Base-by-base conservation (phyloP, 1,284 basidiomycete genomes). In the Taiwanofungus camphoratus region DNA sequence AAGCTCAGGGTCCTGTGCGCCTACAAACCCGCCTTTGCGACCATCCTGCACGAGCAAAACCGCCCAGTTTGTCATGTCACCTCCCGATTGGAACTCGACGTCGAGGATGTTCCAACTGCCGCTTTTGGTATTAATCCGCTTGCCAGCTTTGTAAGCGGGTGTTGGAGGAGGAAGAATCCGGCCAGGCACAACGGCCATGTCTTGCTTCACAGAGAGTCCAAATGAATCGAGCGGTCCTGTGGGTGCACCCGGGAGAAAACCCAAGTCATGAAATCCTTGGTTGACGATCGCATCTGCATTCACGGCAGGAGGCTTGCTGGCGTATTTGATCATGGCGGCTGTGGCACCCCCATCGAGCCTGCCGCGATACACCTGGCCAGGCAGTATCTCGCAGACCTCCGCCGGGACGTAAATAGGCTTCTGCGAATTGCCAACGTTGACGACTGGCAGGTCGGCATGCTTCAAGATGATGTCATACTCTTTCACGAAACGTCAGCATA, bases 51-150 rank as follows among this genome's bases (percentile, higher is more conserved):
- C 69, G 12, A 77, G 70, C 2, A 86, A 49, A 4, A 84, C 73
- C 60, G 74, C 78, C 79, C 79, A 84, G 36, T 64, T 67, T 9
- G 55, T 37, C 18, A 84, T 68, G 2, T 43, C 49, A 0, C 67
- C 77, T 0, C 74, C 74, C 2, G 56, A 54, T 22, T 80, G 77
- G 56, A 87, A 85, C 54, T 76, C 75, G 39, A 82, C 77, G 18
- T 80, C 68, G 20, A 81, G 55, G 41, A 87, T 77, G 49, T 87
- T 87, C 87, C 87, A 89, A 20, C 73, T 72, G 0, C 79, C 86
- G 31, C 80, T 73, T 19, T 52, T 63, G 11, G 76, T 67, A 5
- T 61, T 68, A 13, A 62, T 58, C 6, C 52, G 59, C n/a, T n/a
- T n/a, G 1, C 77, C 77, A 4, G 47, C 58, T 36, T 61, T 64